phyloP scores from a whole-genome alignment of 179 eudicot genomes.

The Vitellaria paradoxa region DNA sequence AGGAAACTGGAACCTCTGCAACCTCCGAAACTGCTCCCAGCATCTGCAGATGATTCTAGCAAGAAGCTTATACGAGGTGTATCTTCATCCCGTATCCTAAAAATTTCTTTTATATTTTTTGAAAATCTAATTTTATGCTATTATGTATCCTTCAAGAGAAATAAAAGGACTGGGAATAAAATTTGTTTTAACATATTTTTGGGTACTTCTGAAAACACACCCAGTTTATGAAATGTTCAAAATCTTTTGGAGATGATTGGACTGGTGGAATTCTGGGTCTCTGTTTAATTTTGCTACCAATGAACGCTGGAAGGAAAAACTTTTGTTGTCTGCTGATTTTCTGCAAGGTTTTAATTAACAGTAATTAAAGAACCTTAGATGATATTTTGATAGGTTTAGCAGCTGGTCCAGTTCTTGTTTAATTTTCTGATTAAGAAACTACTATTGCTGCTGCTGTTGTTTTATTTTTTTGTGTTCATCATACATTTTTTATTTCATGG shows the following conservation, averaged over 20 bases:
- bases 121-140: neutral
- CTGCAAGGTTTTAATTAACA: neutral
- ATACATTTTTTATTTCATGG: no score
- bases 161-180: neutral
- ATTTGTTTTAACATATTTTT: neutral
- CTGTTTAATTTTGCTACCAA: neutral
- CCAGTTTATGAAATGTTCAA: neutral
- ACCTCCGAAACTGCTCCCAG: slow-evolving; percentile 69
- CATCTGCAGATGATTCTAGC: slow-evolving; percentile 70
- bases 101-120: slow-evolving; percentile 9
- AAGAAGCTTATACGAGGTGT: slow-evolving; percentile 61
- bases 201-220: neutral
- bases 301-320: neutral
- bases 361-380: neutral
- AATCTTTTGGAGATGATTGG: neutral
- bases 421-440: no score
- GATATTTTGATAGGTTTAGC: neutral
- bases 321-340: neutral
- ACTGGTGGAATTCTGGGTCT: neutral
- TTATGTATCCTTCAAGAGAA: neutral
- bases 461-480: no score
- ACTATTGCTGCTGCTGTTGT: no score
- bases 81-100: slow-evolving; percentile 81
- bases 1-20: slow-evolving; percentile 68
- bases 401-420: neutral